These are phyloP conservation scores for Pyronema omphalodes DNA, from an alignment of 495 filamentous ascomycete genomes.

Conservation along the genomic window DNA sequence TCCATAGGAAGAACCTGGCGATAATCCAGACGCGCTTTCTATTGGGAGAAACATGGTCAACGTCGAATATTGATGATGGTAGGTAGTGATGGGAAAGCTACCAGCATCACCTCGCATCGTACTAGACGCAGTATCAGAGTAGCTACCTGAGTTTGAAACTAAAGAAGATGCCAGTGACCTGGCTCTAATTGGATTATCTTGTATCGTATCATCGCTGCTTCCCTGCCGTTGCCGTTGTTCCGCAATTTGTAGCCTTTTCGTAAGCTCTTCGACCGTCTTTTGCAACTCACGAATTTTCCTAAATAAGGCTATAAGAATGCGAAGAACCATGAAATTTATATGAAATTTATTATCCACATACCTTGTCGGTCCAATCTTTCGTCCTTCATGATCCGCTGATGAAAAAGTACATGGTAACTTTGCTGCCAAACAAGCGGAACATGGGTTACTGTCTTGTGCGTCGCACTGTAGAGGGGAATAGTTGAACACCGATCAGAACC, in stretches of 20 bases:
- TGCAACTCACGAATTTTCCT: conserved; percentile 20
- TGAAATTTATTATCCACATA: conserved; percentile 2
- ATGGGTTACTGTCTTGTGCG: conserved; percentile 19
- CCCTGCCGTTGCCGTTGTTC: background rate
- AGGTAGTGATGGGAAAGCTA: background rate
- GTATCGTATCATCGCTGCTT: background rate
- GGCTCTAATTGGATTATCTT: background rate
- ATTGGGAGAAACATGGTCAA: background rate
- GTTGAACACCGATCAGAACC: background rate
- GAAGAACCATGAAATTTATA: background rate
- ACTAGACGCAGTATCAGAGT: background rate
- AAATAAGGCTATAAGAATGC: background rate
- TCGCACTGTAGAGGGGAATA: conserved; percentile 14
- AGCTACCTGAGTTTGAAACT: background rate
- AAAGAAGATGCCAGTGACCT: background rate
- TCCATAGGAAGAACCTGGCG: background rate
- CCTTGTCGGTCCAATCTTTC: conserved; percentile 22
- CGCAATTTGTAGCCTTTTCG: conserved; percentile 9
- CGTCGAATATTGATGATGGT: background rate
- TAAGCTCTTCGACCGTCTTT: conserved; percentile 17
- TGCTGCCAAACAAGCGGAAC: conserved; percentile 20
- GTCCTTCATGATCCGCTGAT: conserved; percentile 20
- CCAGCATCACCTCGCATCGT: background rate
- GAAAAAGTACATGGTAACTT: conserved; percentile 22
- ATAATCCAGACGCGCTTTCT: background rate